Conservation (phyloP, 1,284 basidiomycete genomes). For the Mixia osmundae region DNA sequence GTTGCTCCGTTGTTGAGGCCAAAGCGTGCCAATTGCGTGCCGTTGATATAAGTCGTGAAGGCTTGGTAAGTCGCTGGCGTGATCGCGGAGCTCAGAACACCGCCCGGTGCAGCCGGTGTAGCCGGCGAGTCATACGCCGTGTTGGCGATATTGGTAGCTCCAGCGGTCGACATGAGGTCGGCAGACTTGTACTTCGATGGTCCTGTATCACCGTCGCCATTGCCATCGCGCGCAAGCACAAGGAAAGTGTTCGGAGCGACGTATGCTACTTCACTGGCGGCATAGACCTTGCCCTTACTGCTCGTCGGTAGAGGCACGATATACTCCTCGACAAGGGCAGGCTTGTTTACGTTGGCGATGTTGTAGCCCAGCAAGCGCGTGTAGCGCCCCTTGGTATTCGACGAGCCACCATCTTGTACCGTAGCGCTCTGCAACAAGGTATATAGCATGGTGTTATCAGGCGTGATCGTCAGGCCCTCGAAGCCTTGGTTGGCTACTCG, state of each 20-base stretch:
- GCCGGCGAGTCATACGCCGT: conserved; percentile 34
- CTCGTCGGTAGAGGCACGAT: conserved; percentile 36
- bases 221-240: conserved; percentile 35
- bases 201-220: conserved; percentile 25
- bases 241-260: conserved; percentile 33
- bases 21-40: conserved; percentile 33
- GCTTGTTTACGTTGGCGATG: conserved; percentile 21
- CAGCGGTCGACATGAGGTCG: conserved; percentile 34
- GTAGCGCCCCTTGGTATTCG: conserved; percentile 29
- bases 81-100: conserved; percentile 30
- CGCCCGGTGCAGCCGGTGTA: conserved; percentile 32
- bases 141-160: conserved; percentile 38
- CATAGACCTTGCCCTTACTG: conserved; percentile 34
- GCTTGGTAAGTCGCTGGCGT: conserved; percentile 33
- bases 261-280: conserved; percentile 38
- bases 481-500: conserved; percentile 27
- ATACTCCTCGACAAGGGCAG: conserved; percentile 30
- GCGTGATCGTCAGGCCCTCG: conserved; percentile 36
- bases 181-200: conserved; percentile 24
- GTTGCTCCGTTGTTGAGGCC: conserved; percentile 30
- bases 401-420: conserved; percentile 29
- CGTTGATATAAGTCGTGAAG: conserved; percentile 34
- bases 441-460: conserved; percentile 31
- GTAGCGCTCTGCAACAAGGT: conserved; percentile 39
- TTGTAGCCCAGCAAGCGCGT: conserved; percentile 37